These are phyloP conservation scores for Lactarius psammicola DNA, from an alignment of 768 basidiomycete genomes.

Conservation along the genomic window DNA sequence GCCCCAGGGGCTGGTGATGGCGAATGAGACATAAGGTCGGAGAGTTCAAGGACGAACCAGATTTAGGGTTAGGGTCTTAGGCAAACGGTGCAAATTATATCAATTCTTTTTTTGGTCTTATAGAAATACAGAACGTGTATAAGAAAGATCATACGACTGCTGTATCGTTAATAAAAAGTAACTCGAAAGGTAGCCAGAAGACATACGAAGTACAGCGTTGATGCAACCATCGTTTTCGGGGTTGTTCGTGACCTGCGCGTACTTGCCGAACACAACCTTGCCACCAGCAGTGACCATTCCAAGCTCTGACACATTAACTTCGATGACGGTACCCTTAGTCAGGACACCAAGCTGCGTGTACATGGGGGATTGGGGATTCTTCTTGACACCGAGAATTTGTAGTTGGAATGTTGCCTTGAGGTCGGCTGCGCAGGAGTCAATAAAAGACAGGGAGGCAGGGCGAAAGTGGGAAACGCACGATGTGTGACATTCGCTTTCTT, in stretches of 20 bases:
- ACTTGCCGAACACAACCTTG: slow-evolving; percentile 91
- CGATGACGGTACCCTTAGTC: slow-evolving; percentile 97
- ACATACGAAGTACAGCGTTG: slow-evolving; percentile 88
- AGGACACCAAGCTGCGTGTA: slow-evolving; percentile 95
- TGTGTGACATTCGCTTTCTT: slow-evolving; percentile 99
- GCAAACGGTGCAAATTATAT: background rate
- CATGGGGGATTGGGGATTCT: slow-evolving; percentile 99
- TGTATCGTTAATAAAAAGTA: background rate
- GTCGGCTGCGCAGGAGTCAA: slow-evolving; percentile 62
- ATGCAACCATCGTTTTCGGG: slow-evolving; percentile 97
- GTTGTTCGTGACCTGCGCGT: slow-evolving; percentile 92
- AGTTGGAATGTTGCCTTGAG: slow-evolving; percentile 98
- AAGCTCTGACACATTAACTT: slow-evolving; percentile 98
- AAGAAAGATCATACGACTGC: slow-evolving; percentile 18
- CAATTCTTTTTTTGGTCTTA: background rate
- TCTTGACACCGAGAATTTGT: slow-evolving; percentile 96
- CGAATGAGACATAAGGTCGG: slow-evolving; percentile 33
- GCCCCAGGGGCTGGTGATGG: slow-evolving; percentile 33
- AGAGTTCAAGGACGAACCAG: background rate
- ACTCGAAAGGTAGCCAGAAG: background rate
- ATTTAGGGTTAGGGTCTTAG: slow-evolving; percentile 23
- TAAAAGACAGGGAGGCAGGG: background rate
- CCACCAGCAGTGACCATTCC: slow-evolving; percentile 97
- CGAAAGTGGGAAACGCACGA: slow-evolving; percentile 53
- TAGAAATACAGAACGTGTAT: slow-evolving; percentile 11